phyloP scores from a whole-genome alignment of 1,139 yeast genomes.

The Hansenula sp. region DNA sequence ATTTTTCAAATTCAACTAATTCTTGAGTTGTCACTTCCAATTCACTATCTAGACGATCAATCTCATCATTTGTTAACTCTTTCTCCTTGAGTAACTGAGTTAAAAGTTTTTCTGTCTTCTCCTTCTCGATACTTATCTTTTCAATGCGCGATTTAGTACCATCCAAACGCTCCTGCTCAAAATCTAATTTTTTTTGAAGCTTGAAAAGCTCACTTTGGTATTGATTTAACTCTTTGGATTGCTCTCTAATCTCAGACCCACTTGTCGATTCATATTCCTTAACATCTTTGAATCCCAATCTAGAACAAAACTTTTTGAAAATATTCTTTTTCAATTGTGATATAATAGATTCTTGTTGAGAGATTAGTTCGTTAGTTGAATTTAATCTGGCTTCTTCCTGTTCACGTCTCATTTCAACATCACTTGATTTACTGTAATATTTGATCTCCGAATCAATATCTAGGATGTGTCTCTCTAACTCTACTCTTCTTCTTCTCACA shows the following conservation, averaged over 20 bases:
- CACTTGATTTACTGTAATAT: constrained; percentile 38
- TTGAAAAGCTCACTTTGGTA: constrained; percentile 59
- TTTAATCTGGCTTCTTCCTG: constrained; percentile 22
- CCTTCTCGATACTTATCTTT: constrained; percentile 32
- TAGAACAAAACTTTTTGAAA: constrained; percentile 52
- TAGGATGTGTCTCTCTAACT: constrained; percentile 45
- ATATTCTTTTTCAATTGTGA: constrained; percentile 38
- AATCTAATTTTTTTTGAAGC: constrained; percentile 55
- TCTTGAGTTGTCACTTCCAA: constrained; percentile 42
- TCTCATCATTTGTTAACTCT: constrained; percentile 31
- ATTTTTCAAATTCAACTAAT: constrained; percentile 25
- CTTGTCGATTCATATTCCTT: constrained; percentile 67
- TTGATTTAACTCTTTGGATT: constrained; percentile 62
- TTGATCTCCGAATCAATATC: constrained; percentile 56
- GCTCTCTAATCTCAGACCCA: constrained; percentile 56
- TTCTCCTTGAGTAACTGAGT: constrained; percentile 30
- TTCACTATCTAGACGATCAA: constrained; percentile 49
- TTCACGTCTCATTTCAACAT: constrained; percentile 30
- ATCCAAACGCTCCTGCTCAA: constrained; percentile 55
- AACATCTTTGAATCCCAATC: constrained; percentile 49
- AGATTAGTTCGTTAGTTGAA: constrained; percentile 19
- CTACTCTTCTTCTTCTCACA: constrained; percentile 47
- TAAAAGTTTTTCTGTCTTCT: constrained; percentile 32
- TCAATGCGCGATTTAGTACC: constrained; percentile 46
- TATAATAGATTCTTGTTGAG: constrained; percentile 29